Evolutionary conservation across 83 land plant genomes (phyloP).

Genomic region (Picea abies): DNA sequence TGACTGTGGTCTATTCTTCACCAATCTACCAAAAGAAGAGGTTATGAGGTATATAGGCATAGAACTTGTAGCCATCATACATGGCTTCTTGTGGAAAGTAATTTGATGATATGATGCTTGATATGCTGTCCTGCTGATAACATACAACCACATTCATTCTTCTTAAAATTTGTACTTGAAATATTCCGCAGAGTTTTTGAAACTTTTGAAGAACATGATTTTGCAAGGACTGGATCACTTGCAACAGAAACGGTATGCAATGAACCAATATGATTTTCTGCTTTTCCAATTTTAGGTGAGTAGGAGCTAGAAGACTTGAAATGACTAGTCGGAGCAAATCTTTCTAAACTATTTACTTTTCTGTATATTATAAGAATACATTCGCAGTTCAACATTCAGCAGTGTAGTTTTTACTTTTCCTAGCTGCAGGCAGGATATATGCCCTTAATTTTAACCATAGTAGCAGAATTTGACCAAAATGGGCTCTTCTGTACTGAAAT

Average conservation of each 20-base stretch:
- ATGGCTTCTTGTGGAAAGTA: too few species aligned
- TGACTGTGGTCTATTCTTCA: constrained; percentile 75
- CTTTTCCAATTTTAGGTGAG: background rate
- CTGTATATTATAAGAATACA: too few species aligned
- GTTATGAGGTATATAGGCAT: constrained; percentile 56
- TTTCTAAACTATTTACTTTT: too few species aligned
- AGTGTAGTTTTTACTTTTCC: too few species aligned
- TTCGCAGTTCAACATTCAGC: too few species aligned
- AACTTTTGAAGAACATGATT: constrained; percentile 81
- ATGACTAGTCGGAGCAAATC: background rate
- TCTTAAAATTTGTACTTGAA: background rate
- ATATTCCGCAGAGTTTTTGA: constrained; percentile 65
- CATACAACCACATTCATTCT: background rate
- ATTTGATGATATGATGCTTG: background rate
- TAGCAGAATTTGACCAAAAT: too few species aligned
- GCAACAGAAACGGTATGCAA: constrained; percentile 77
- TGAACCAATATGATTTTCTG: background rate
- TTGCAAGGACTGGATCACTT: constrained; percentile 89
- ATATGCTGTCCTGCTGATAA: background rate
- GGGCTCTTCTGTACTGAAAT: too few species aligned
- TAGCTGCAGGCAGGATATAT: too few species aligned
- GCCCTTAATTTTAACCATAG: too few species aligned
- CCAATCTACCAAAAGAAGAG: constrained; percentile 81
- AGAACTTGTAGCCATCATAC: background rate
- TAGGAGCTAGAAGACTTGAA: background rate